These are phyloP conservation scores for Colletotrichum magnum DNA, from an alignment of 2,329 filamentous ascomycete species.

Conservation along the genomic window DNA sequence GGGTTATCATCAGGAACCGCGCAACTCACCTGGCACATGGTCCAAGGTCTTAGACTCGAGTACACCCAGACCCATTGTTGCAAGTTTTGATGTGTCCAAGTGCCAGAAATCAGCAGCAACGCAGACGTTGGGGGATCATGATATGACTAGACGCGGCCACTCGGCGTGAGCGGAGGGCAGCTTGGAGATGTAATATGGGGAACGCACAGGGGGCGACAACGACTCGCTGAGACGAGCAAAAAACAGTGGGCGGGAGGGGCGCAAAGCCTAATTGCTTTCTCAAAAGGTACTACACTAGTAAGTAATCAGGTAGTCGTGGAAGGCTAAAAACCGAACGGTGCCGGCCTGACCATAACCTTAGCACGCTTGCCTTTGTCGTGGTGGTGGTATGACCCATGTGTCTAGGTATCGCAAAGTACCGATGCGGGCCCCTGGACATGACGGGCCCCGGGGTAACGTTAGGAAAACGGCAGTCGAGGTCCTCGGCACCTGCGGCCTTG, in stretches of 20 bases:
- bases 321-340: too few relatives aligned
- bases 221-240: neutral
- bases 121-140: slow-evolving; percentile 12
- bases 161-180: neutral
- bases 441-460: too few relatives aligned
- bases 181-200: neutral
- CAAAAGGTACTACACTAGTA: neutral
- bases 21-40: slow-evolving; percentile 78
- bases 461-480: neutral
- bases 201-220: too few relatives aligned
- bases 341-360: neutral
- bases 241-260: slow-evolving; percentile 3
- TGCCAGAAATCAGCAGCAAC: slow-evolving; percentile 1
- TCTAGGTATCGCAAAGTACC: neutral
- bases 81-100: slow-evolving; percentile 2
- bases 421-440: neutral
- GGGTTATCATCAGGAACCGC: neutral
- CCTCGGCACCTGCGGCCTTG: slow-evolving; percentile 31
- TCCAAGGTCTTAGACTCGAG: slow-evolving; percentile 76
- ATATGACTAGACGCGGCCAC: slow-evolving; percentile 6
- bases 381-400: neutral
- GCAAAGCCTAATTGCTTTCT: neutral
- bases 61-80: slow-evolving; percentile 78
- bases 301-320: too few relatives aligned
- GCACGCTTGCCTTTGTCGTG: neutral